Conservation (phyloP, 73 alveolate species). For the Tetrahymena thermophila region DNA sequence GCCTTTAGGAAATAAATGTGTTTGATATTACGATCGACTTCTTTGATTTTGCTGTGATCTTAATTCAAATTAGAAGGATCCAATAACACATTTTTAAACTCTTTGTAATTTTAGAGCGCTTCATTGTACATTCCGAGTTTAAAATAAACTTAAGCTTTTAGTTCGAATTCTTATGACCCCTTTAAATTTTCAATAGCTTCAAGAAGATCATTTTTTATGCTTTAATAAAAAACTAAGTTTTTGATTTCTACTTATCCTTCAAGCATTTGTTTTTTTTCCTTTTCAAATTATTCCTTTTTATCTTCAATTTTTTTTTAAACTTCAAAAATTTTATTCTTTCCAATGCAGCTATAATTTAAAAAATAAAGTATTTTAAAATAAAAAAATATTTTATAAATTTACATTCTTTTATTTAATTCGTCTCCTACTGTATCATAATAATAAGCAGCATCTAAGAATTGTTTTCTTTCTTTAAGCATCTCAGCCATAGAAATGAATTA, state of each 20-base stretch:
- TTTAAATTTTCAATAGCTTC: not conserved
- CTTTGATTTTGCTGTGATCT: not conserved
- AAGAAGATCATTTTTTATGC: not conserved
- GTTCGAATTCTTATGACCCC: not conserved
- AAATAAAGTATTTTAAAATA: not conserved
- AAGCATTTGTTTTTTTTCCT: not conserved
- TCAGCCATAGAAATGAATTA: not conserved
- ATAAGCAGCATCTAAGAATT: not conserved
- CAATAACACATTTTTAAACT: not conserved
- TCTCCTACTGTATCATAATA: not conserved
- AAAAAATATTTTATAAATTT: not conserved
- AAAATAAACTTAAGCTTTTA: not conserved
- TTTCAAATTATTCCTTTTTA: not conserved
- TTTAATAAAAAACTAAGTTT: not conserved
- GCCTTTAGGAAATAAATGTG: not conserved
- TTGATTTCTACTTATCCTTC: not conserved
- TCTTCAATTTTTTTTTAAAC: not conserved
- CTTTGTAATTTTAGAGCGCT: not conserved
- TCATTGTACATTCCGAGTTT: not conserved
- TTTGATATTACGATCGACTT: not conserved
- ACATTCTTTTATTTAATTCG: not conserved
- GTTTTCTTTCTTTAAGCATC: not conserved
- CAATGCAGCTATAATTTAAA: not conserved
- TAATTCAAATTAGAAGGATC: not conserved
- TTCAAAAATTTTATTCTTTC: not conserved